Percentiles rank a stretch among this genome's conserved stretches.
phyloP scores from a whole-genome alignment of 2,329 filamentous ascomycete species.

The Metarhizium guizhouense region DNA sequence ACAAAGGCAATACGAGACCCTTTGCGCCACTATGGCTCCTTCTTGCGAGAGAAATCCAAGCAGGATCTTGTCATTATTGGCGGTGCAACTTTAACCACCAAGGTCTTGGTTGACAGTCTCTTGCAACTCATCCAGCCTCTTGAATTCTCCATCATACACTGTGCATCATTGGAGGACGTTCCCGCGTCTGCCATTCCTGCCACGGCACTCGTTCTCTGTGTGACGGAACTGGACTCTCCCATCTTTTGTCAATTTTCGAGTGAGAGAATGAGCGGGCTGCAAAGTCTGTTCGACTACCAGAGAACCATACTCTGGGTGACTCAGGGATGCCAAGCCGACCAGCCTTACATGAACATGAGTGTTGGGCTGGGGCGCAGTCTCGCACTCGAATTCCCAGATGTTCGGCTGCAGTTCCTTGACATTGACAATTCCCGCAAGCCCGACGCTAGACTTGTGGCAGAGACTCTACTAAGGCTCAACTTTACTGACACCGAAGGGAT shows the following conservation, averaged over 20 bases:
- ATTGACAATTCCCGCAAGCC: no score
- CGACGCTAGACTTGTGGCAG: no score
- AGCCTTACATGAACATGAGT: background rate
- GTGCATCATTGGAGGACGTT: background rate
- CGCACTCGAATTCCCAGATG: background rate
- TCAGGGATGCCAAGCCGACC: background rate
- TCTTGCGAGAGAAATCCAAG: no score
- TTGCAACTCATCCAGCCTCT: background rate
- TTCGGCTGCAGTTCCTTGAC: constrained; percentile 4
- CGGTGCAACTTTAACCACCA: background rate
- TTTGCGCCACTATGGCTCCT: background rate
- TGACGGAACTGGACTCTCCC: background rate
- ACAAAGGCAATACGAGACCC: background rate
- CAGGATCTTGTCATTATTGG: background rate
- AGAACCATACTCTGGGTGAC: background rate
- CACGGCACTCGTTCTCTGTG: background rate
- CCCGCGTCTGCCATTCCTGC: no score
- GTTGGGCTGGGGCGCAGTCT: constrained; percentile 1
- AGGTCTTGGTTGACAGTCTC: background rate
- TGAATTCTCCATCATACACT: background rate
- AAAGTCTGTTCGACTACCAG: background rate
- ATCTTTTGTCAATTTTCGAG: background rate
- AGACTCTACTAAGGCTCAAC: no score
- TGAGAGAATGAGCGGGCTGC: background rate
- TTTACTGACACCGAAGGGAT: no score